These are phyloP conservation scores for Mycena rosella DNA, from an alignment of 768 basidiomycete genomes.

Conservation along the genomic window DNA sequence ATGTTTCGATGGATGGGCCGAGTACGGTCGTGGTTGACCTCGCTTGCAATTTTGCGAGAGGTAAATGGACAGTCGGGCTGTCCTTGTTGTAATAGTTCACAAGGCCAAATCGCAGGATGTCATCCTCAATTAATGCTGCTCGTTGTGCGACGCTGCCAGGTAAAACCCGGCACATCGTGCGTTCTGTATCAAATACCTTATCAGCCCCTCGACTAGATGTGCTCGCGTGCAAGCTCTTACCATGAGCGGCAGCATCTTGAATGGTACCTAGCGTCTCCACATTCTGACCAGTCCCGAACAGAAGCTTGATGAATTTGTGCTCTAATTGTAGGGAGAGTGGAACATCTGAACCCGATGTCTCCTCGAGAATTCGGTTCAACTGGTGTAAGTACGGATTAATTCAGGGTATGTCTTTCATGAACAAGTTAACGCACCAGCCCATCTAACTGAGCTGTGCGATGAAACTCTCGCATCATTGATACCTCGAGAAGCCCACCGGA, in stretches of 20 bases:
- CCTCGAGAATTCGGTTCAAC: neutral
- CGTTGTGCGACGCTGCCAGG: neutral
- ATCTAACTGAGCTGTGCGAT: constrained; percentile 25
- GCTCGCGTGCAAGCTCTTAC: neutral
- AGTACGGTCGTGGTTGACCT: too few species aligned
- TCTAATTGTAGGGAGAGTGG: neutral
- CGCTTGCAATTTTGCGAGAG: neutral
- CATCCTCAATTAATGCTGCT: neutral
- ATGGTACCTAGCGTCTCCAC: constrained; percentile 35
- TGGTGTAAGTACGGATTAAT: neutral
- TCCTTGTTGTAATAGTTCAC: constrained; percentile 20
- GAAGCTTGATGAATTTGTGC: neutral
- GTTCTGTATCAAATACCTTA: too few species aligned
- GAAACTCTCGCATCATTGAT: constrained; percentile 45
- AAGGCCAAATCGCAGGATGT: constrained; percentile 4
- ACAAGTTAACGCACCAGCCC: neutral
- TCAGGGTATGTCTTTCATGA: neutral
- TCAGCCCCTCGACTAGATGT: too few species aligned
- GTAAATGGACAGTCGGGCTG: neutral
- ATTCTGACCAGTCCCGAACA: neutral
- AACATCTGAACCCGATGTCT: neutral
- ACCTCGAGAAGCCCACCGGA: constrained; percentile 44
- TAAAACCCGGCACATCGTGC: too few species aligned
- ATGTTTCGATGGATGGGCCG: neutral
- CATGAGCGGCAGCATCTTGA: constrained; percentile 20